phyloP scores from a whole-genome alignment of 106 monocot species.

The Triglochin maritima region DNA sequence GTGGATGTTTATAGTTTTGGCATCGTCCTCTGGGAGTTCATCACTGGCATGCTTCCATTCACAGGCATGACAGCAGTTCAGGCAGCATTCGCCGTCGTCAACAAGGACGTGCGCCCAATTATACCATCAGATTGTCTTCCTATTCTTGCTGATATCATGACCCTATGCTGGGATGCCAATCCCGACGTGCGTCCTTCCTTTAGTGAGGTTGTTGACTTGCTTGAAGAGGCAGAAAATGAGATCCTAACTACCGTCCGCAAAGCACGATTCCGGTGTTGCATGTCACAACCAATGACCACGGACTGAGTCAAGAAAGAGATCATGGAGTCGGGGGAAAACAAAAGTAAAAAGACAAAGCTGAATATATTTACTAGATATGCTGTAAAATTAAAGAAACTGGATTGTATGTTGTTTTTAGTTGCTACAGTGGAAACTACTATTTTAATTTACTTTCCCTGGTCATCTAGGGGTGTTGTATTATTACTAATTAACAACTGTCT shows the following conservation, averaged over 20 bases:
- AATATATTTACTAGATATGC: not conserved
- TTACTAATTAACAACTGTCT: not conserved
- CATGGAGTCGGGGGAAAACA: not conserved
- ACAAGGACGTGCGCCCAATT: conserved; percentile 10
- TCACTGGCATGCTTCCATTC: conserved; percentile 22
- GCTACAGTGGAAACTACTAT: not conserved
- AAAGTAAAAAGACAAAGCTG: not conserved
- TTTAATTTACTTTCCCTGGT: not conserved
- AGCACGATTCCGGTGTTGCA: conserved; percentile 20
- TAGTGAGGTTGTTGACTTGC: conserved; percentile 11
- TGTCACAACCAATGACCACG: conserved; percentile 13
- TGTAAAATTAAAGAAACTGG: conserved; percentile 1
- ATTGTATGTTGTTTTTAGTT: conserved; percentile 1
- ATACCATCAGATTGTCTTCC: conserved; percentile 15
- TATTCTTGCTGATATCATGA: conserved; percentile 15
- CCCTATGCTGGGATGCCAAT: conserved; percentile 17
- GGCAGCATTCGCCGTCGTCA: conserved; percentile 26
- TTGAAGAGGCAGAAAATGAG: conserved; percentile 13
- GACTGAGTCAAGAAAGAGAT: conserved; percentile 5
- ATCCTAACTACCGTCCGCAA: conserved; percentile 16
- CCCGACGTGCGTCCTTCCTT: conserved; percentile 18
- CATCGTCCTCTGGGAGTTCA: conserved; percentile 23
- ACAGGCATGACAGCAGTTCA: conserved; percentile 19
- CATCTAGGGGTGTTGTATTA: not conserved
- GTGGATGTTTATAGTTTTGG: conserved; percentile 26